Percentiles rank a stretch among this genome's conserved stretches.
Conservation (phyloP, 768 basidiomycete species). For the Clathrus columnatus region DNA sequence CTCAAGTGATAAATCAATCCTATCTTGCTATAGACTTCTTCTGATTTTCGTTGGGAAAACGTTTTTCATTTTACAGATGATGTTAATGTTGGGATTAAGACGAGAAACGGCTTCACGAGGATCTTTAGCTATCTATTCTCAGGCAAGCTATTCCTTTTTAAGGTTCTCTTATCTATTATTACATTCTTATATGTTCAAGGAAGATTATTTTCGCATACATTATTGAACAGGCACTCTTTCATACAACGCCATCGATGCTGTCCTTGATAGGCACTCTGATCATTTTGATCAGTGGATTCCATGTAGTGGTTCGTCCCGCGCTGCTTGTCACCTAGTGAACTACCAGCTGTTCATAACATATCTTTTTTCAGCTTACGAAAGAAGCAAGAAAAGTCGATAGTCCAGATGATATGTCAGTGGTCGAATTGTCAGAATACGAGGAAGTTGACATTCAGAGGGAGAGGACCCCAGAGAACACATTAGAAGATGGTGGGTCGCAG, state of each 20-base stretch:
- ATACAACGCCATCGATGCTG: slow-evolving; percentile 45
- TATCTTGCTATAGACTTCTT: background rate
- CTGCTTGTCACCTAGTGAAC: too few species aligned
- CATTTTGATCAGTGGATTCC: slow-evolving; percentile 55
- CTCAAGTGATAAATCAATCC: background rate
- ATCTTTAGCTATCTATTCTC: slow-evolving; percentile 50
- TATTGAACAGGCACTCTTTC: slow-evolving; percentile 59
- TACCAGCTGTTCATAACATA: too few species aligned
- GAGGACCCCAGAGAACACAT: too few species aligned
- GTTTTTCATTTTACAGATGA: slow-evolving; percentile 32
- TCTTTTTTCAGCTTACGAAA: background rate
- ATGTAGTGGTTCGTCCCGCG: slow-evolving; percentile 65
- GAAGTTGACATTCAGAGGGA: too few species aligned
- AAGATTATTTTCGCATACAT: slow-evolving; percentile 62
- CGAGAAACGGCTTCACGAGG: slow-evolving; percentile 58
- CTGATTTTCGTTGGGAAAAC: background rate
- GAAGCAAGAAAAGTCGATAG: too few species aligned
- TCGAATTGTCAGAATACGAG: too few species aligned
- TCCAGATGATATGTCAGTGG: too few species aligned
- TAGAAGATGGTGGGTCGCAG: too few species aligned
- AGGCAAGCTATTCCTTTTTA: slow-evolving; percentile 26
- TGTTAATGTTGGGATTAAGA: slow-evolving; percentile 54
- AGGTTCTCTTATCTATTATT: background rate
- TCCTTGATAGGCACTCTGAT: slow-evolving; percentile 55
- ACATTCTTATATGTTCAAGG: background rate